A percentile compares a stretch with the other conserved stretches of the same genome.
phyloP scores from a whole-genome alignment of 768 basidiomycete genomes.

The Lactarius vividus region DNA sequence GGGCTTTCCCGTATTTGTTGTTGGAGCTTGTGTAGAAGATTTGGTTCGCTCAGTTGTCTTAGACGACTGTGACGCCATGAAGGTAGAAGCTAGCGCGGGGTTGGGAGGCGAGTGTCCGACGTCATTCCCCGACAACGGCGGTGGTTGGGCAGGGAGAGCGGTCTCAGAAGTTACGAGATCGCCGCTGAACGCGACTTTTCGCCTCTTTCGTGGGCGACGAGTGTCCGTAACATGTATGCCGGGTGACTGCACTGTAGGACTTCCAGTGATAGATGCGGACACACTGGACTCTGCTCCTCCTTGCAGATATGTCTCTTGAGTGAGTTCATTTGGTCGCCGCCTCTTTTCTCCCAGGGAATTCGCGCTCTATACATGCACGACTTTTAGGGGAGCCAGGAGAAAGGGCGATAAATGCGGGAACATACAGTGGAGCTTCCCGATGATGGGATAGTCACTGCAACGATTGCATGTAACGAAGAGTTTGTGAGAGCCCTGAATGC shows the following conservation, averaged over 20 bases:
- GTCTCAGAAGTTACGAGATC: not conserved
- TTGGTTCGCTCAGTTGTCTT: not conserved
- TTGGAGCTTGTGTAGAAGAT: not conserved
- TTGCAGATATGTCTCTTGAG: not conserved
- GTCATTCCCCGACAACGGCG: not conserved
- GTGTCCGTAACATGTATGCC: not conserved
- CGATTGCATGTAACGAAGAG: slow-evolving; percentile 30
- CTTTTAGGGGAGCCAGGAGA: not conserved
- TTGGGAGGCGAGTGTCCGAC: not conserved
- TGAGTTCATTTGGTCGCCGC: not conserved
- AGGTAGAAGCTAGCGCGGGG: not conserved
- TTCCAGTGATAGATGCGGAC: not conserved
- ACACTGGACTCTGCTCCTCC: not conserved
- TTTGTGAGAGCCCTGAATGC: slow-evolving; percentile 56
- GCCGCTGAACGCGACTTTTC: slow-evolving; percentile 11
- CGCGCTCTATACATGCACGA: not conserved
- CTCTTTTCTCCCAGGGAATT: not conserved
- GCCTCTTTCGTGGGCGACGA: slow-evolving; percentile 16
- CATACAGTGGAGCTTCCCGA: slow-evolving; percentile 6
- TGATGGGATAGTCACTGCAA: slow-evolving; percentile 13
- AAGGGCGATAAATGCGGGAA: not conserved
- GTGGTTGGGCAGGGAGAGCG: not conserved
- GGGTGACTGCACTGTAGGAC: not conserved
- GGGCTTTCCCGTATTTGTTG: not conserved
- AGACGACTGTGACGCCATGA: not conserved